phyloP scores from a whole-genome alignment of 1,284 basidiomycete genomes.

The Apiotrichum montevideense region DNA sequence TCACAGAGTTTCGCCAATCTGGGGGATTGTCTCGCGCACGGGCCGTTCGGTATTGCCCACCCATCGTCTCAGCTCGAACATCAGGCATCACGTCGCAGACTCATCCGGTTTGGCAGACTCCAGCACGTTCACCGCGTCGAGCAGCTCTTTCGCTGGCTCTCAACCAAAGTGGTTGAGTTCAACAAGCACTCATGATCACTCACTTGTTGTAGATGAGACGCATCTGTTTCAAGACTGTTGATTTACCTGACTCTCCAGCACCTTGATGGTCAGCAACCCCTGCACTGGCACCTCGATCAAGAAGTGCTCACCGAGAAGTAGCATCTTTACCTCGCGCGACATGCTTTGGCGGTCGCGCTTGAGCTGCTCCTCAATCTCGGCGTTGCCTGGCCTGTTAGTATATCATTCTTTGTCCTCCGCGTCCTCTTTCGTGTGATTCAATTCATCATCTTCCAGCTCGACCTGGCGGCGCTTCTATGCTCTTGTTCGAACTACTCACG shows the following conservation, averaged over 20 bases:
- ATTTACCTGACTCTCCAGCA: constrained; percentile 85
- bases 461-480: background rate
- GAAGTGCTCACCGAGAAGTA: constrained; percentile 56
- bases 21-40: too few relatives aligned
- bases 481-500: constrained; percentile 26
- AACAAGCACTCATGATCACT: constrained; percentile 5
- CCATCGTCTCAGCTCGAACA: background rate
- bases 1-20: too few relatives aligned
- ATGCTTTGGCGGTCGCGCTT: constrained; percentile 86
- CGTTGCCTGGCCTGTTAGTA: constrained; percentile 53
- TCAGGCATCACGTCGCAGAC: background rate
- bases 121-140: background rate
- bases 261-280: constrained; percentile 2
- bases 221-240: constrained; percentile 93
- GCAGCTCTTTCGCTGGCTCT: too few relatives aligned
- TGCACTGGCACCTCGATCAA: too few relatives aligned
- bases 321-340: constrained; percentile 83
- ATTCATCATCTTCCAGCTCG: background rate
- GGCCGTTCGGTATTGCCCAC: too few relatives aligned
- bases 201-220: constrained; percentile 74
- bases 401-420: background rate
- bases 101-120: background rate
- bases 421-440: background rate
- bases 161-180: too few relatives aligned
- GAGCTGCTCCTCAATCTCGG: constrained; percentile 92